Conservation (phyloP, 495 filamentous ascomycete species). For the Rostrohypoxylon terebratum region DNA sequence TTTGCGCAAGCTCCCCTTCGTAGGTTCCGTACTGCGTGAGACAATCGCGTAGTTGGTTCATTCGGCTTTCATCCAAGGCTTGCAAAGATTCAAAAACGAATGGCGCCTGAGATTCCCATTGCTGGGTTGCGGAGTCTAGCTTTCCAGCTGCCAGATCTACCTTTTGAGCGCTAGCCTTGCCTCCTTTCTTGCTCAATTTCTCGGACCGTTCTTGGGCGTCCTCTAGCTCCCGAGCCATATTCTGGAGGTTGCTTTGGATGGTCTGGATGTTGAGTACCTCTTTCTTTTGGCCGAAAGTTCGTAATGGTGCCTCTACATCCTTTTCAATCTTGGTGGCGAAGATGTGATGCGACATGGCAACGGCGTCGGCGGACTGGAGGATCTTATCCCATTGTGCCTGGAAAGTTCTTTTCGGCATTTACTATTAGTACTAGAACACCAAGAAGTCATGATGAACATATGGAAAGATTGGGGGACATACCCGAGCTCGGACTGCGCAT, state of each 20-base stretch:
- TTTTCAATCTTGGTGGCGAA: slow-evolving; percentile 88
- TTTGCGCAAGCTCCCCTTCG: slow-evolving; percentile 88
- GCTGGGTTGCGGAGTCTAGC: slow-evolving; percentile 78
- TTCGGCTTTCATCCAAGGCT: slow-evolving; percentile 85
- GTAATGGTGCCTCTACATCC: slow-evolving; percentile 89
- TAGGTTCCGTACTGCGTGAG: slow-evolving; percentile 94
- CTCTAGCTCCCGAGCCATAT: slow-evolving; percentile 87
- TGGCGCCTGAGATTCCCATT: slow-evolving; percentile 96
- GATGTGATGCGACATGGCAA: slow-evolving; percentile 85
- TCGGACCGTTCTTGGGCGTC: slow-evolving; percentile 86
- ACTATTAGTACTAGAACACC: slow-evolving; percentile 33
- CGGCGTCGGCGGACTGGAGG: slow-evolving; percentile 77
- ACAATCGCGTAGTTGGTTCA: slow-evolving; percentile 92
- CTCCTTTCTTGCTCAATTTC: slow-evolving; percentile 83
- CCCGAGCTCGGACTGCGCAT: slow-evolving; percentile 83
- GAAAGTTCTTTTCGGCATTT: slow-evolving; percentile 75
- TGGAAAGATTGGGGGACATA: slow-evolving; percentile 59
- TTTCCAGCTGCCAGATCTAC: slow-evolving; percentile 79
- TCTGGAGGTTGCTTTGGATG: slow-evolving; percentile 81
- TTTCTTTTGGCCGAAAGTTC: slow-evolving; percentile 73
- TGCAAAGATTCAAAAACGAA: slow-evolving; percentile 97
- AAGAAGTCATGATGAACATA: slow-evolving; percentile 16
- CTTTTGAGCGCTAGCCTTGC: slow-evolving; percentile 81
- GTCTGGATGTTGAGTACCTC: slow-evolving; percentile 88
- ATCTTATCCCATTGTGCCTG: slow-evolving; percentile 93